Evolutionary conservation across 1,284 basidiomycete species (phyloP), one percentile per base, ranked within the genome.

Genomic region (Gymnopus androsaceus): DNA sequence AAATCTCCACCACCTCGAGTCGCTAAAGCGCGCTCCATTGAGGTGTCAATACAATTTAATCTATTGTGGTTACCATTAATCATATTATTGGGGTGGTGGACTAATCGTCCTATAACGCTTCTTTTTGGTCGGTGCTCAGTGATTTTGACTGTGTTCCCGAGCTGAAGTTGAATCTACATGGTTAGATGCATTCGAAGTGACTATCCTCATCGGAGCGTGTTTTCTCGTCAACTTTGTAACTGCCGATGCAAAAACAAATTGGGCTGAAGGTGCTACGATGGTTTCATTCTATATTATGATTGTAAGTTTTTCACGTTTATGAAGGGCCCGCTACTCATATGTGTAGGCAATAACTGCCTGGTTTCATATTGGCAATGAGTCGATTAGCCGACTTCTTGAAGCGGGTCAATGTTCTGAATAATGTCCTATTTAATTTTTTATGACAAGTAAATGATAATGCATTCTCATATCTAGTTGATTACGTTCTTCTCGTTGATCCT

Each of bases 181-280:
- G 3, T 25, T 59, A 78, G 78, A 80, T 61, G 63, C 71, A 36
- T 80, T 73, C 61, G 77, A 80, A 59, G 72, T 79, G 1, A 70
- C 72, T 12, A 55, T 78, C 31, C 62, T 77, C 31, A 58, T 80
- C 15, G 76, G 70, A 0, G 67, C 75, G 1, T 75, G 73, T 54
- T 78, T 80, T 70, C 64, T n/a, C n/a, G n/a, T n/a, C n/a, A n/a
- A n/a, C n/a, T n/a, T n/a, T n/a, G n/a, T n/a, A n/a, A n/a, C n/a
- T n/a, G n/a, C n/a, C n/a, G n/a, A n/a, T n/a, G n/a, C n/a, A n/a
- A n/a, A n/a, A 38, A 79, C 76, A 17, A 79, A 78, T 60, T 78
- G 75, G 73, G 74, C 70, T 40, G 69, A 76, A 66, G 75, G 77
- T 5, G 60, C 71, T 27, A 69, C 76, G 25, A 67, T 79, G 67